Evolutionary conservation across 2,329 filamentous ascomycete species (phyloP), one percentile per base, ranked within the genome.

Genomic region (Chrysoporthe deuterocubensis): DNA sequence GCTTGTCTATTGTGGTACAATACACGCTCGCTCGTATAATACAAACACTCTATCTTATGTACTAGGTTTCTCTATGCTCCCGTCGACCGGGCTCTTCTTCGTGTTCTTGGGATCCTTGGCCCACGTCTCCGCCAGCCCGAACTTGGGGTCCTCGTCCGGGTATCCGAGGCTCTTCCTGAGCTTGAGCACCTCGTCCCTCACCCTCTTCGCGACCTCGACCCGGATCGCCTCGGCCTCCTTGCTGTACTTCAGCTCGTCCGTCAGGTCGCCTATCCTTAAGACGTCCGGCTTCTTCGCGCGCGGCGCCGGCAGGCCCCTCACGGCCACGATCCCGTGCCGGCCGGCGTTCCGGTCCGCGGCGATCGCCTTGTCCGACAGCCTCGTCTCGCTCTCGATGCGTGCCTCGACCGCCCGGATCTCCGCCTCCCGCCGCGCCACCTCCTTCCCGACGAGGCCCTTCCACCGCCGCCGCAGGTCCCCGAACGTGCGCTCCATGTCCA

Each of bases 71-170:
- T 87, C 81, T 65, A 84, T 74, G 71, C 85, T 85, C 48, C 82
- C 83, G 65, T 88, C 85, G 7, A 88, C 84, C 4, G 81, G 78
- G 69, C 85, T 88, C 76, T 79, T 83, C 73, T 84, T 87, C 66
- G 78, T 81, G 57, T 80, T 77, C 44, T 77, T 77, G 18, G 82
- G 83, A 69, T 87, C 85, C 61, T 80, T 80, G 2, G 86, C 82
- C 90, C 93, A 98, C 1, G 94, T 97, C 78, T 95, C 92, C 0
- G 92, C 93, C 40, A 94, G 80, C 9, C 89, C 91, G 60, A 89
- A 86, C 72, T 91, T 63, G 0, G 92, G 89, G 73, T 97, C 92
- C 72, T 96, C 91, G 69, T 97, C 93, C 0, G 91, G 87, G 70
- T 91, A 88, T 0, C 94, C 94, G 67, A 91, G 81, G 57, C 85